phyloP scores from a whole-genome alignment of 1,284 basidiomycete genomes.

The Tremellales sp. region DNA sequence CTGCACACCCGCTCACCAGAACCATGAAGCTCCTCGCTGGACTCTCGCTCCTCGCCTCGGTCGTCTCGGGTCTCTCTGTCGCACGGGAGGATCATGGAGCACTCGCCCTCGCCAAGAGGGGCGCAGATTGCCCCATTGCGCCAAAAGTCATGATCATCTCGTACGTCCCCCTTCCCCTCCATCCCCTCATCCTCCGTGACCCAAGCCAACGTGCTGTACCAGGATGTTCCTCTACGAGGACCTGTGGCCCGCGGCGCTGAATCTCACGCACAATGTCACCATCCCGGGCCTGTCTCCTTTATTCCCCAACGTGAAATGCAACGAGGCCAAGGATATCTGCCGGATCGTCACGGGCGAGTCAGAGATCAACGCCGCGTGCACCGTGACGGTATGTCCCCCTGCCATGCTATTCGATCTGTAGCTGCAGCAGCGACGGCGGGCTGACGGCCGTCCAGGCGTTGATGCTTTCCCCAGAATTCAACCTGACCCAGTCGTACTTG shows the following conservation, averaged over 20 bases:
- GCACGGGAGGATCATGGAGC: neutral
- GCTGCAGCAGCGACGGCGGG: neutral
- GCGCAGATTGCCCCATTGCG: slow-evolving; percentile 17
- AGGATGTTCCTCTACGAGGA: slow-evolving; percentile 46
- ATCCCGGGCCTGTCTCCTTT: slow-evolving; percentile 52
- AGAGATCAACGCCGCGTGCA: slow-evolving; percentile 55
- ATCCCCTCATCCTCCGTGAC: neutral
- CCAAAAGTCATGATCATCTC: slow-evolving; percentile 39
- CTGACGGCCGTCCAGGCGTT: slow-evolving; percentile 32
- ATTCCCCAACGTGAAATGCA: slow-evolving; percentile 52
- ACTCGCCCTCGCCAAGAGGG: neutral
- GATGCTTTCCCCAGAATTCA: slow-evolving; percentile 46
- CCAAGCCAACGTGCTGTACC: neutral
- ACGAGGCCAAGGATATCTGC: slow-evolving; percentile 48
- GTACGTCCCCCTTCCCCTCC: slow-evolving; percentile 6
- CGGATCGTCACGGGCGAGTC: slow-evolving; percentile 45
- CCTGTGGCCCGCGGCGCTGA: slow-evolving; percentile 38
- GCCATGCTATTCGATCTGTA: neutral
- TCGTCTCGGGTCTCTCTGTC: neutral
- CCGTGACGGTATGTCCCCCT: slow-evolving; percentile 28
- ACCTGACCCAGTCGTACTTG: slow-evolving; percentile 54
- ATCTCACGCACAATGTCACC: slow-evolving; percentile 48
- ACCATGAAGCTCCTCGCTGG: slow-evolving; percentile 8
- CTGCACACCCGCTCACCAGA: neutral
- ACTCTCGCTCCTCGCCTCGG: neutral